These are phyloP conservation scores for Cadophora gregata DNA, from an alignment of 2,329 filamentous ascomycete species.

Conservation along the genomic window DNA sequence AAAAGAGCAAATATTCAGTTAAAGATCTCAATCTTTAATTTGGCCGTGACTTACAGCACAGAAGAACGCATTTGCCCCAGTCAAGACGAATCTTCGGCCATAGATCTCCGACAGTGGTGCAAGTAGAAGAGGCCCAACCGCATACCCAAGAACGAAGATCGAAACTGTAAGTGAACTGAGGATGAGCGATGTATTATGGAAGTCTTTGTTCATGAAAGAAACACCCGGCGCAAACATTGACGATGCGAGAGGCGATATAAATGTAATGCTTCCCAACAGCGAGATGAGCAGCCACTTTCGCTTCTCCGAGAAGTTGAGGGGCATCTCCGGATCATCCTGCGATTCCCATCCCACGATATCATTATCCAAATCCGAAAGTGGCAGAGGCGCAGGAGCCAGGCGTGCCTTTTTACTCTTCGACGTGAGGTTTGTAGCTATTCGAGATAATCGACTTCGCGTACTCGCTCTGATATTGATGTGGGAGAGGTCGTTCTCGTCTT, in stretches of 20 bases:
- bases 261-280: constrained; percentile 45
- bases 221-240: constrained; percentile 54
- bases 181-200: constrained; percentile 36
- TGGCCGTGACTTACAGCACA: constrained; percentile 45
- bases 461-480: constrained; percentile 31
- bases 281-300: constrained; percentile 43
- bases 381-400: constrained; percentile 41
- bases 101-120: constrained; percentile 69
- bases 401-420: constrained; percentile 37
- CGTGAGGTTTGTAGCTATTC: constrained; percentile 37
- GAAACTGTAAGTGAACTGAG: constrained; percentile 36
- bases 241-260: constrained; percentile 45
- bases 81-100: constrained; percentile 63
- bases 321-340: constrained; percentile 62
- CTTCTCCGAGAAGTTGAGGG: constrained; percentile 55
- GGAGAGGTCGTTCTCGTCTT: constrained; percentile 28
- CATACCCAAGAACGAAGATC: constrained; percentile 66
- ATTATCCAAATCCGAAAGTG: constrained; percentile 55
- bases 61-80: constrained; percentile 64
- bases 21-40: background rate
- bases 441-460: constrained; percentile 36
- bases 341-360: constrained; percentile 66
- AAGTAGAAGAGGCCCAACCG: constrained; percentile 61
- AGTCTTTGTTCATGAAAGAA: constrained; percentile 37
- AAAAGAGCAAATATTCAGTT: background rate